Evolutionary conservation across 208 protist genomes (phyloP), one percentile per base, ranked within the genome.

Genomic region (Angomonas deanei): DNA sequence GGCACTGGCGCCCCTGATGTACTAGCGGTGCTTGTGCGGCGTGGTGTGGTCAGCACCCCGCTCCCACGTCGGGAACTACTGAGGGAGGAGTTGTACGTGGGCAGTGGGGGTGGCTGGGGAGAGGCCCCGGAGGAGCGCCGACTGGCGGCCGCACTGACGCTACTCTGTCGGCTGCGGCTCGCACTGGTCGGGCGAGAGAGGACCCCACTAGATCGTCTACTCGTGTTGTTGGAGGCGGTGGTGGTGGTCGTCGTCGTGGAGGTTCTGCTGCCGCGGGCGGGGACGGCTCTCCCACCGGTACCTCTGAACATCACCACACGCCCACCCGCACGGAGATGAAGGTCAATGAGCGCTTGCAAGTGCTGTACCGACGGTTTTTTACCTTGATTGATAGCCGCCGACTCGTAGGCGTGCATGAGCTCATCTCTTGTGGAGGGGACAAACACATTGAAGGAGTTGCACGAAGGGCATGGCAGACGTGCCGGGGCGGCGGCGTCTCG

Each of bases 341-440:
- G 23, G 28, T 56, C 28, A 5, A 56, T 34, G 26, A 56, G 50
- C 11, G 11, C 4, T 11, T 28, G 21, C 28, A 56, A 28, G 23
- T 10, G 3, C 28, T 5, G 3, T 15, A 56, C 4, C 3, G 50
- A 32, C 4, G 50, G 50, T 24, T 30, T 5, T 13, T 3, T 5
- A 2, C 15, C n/a, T 28, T 56, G 50, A 30, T 56, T 56, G 28
- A 56, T 56, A 4, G 50, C 50, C 3, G 50, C 50, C 26, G 50
- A 56, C 28, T 56, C 50, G 50, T 56, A 56, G 21, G 28, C 21
- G 50, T 56, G 50, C 21, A 56, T 28, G 50, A 56, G 50, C 28
- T 56, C 11, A 28, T 56, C 50, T 3, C 50, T 19, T 15, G 26
- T 56, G 19, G 19, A 19, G 3, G 50, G 50, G 23, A 56, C 50